phyloP scores from a whole-genome alignment of 2,329 filamentous ascomycete species.

The Didymella pinodella region DNA sequence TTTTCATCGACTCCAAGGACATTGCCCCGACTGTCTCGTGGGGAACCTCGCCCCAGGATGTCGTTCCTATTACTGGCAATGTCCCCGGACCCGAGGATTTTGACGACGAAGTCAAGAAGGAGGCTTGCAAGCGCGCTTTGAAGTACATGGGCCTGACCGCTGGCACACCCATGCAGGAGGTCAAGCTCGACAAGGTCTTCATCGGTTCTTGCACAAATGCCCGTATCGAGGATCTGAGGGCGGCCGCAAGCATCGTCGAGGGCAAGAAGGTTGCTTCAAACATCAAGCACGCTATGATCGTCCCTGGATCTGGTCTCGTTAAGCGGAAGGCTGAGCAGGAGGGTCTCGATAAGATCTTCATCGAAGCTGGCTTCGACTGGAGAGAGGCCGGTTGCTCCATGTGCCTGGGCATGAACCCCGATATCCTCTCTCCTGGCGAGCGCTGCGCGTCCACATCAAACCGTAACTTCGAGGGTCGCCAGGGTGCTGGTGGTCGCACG shows the following conservation, averaged over 20 bases:
- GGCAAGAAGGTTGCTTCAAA: slow-evolving; percentile 87
- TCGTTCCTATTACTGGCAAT: slow-evolving; percentile 89
- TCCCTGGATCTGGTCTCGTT: slow-evolving; percentile 92
- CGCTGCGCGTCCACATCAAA: slow-evolving; percentile 96
- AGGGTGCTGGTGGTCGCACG: slow-evolving; percentile 89
- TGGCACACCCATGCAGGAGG: slow-evolving; percentile 90
- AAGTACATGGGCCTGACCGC: slow-evolving; percentile 95
- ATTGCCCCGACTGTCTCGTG: slow-evolving; percentile 93
- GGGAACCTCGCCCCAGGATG: slow-evolving; percentile 96
- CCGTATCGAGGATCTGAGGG: slow-evolving; percentile 91
- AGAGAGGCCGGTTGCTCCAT: slow-evolving; percentile 98
- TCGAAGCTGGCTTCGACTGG: slow-evolving; percentile 95
- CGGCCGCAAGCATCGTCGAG: slow-evolving; percentile 84
- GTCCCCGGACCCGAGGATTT: slow-evolving; percentile 93
- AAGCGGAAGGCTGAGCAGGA: slow-evolving; percentile 91
- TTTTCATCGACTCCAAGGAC: slow-evolving; percentile 90
- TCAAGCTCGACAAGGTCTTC: slow-evolving; percentile 92
- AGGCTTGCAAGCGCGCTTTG: slow-evolving; percentile 78
- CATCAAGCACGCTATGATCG: slow-evolving; percentile 93
- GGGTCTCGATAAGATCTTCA: slow-evolving; percentile 91
- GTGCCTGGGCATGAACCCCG: slow-evolving; percentile 99
- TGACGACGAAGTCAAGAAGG: slow-evolving; percentile 78
- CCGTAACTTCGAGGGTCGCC: slow-evolving; percentile 95
- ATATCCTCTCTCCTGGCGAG: slow-evolving; percentile 91
- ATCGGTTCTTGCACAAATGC: slow-evolving; percentile 98